phyloP scores from a whole-genome alignment of 1,284 basidiomycete species.

The Dichomitus squalens region DNA sequence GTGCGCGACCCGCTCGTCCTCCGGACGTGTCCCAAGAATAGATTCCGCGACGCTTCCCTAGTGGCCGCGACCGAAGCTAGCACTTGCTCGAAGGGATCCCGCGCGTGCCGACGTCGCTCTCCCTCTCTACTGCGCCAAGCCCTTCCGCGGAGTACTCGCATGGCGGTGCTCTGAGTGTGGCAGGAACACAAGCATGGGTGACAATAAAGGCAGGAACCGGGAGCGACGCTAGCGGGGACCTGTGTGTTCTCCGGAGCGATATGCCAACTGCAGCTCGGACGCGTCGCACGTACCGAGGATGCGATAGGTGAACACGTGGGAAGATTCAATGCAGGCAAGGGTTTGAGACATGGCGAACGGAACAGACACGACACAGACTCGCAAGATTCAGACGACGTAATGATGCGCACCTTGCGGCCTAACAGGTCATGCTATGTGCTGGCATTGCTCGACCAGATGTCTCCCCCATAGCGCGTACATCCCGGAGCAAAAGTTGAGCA shows the following conservation, averaged over 20 bases:
- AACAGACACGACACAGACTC: slow-evolving; percentile 13
- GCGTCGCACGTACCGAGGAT: slow-evolving; percentile 48
- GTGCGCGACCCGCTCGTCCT: slow-evolving; percentile 39
- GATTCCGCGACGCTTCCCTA: slow-evolving; percentile 51
- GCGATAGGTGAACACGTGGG: slow-evolving; percentile 37
- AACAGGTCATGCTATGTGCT: slow-evolving; percentile 4
- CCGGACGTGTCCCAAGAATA: slow-evolving; percentile 22
- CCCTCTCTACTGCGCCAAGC: slow-evolving; percentile 32
- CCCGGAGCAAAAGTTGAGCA: slow-evolving; percentile 37
- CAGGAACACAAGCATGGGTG: slow-evolving; percentile 2
- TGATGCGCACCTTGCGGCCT: slow-evolving; percentile 9
- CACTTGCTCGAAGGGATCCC: slow-evolving; percentile 30
- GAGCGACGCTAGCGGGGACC: slow-evolving; percentile 47
- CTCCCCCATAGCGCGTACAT: slow-evolving; percentile 22
- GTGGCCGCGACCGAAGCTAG: slow-evolving; percentile 33
- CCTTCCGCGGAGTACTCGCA: slow-evolving; percentile 12
- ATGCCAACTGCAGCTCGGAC: slow-evolving; percentile 15
- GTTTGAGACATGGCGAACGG: slow-evolving; percentile 9
- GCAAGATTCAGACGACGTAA: slow-evolving; percentile 22
- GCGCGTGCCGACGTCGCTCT: slow-evolving; percentile 49
- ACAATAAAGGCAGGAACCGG: slow-evolving; percentile 42
- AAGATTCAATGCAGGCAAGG: slow-evolving; percentile 40
- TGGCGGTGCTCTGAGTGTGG: slow-evolving; percentile 36
- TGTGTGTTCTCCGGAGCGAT: slow-evolving; percentile 36
- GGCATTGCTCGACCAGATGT: slow-evolving; percentile 30